phyloP scores from a whole-genome alignment of 768 basidiomycete species.

The Kwoniella sp. region DNA sequence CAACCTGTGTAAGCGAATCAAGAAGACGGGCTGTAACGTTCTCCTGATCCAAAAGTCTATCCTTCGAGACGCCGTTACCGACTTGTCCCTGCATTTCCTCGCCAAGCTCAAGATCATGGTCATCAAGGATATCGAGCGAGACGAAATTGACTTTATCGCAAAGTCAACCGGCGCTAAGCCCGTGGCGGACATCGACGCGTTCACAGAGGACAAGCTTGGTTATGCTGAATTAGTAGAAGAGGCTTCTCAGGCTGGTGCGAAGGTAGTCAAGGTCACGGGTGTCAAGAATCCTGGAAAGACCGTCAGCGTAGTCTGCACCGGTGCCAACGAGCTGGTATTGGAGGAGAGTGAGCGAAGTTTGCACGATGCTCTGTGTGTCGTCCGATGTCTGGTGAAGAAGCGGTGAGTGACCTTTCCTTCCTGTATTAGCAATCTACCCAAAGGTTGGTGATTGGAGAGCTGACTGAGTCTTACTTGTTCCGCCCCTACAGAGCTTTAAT shows the following conservation, averaged over 20 bases:
- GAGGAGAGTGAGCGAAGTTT: constrained; percentile 97
- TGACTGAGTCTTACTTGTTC: background rate
- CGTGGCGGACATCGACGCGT: constrained; percentile 93
- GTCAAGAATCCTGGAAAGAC: constrained; percentile 93
- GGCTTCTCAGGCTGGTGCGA: constrained; percentile 70
- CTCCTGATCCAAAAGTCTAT: constrained; percentile 99
- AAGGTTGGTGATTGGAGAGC: no score
- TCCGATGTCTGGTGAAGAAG: constrained; percentile 97
- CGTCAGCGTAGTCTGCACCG: constrained; percentile 92
- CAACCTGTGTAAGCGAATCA: constrained; percentile 98
- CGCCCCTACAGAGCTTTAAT: constrained; percentile 71
- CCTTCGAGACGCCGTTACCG: constrained; percentile 97
- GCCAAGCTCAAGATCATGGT: constrained; percentile 94
- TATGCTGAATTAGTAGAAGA: constrained; percentile 96
- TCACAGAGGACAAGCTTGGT: constrained; percentile 96
- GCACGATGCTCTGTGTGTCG: constrained; percentile 98
- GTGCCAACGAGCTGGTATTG: constrained; percentile 85
- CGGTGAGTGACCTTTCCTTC: constrained; percentile 62
- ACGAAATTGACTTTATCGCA: constrained; percentile 95
- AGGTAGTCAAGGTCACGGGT: constrained; percentile 91
- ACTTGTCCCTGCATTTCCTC: constrained; percentile 94
- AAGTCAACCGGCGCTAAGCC: constrained; percentile 95
- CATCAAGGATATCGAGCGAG: constrained; percentile 96
- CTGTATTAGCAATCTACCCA: no score
- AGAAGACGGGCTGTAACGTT: constrained; percentile 99